A percentile compares a stretch with the other conserved stretches of the same genome.
Evolutionary conservation across 306 rosid species (phyloP).

Genomic region (Casuarina glauca): DNA sequence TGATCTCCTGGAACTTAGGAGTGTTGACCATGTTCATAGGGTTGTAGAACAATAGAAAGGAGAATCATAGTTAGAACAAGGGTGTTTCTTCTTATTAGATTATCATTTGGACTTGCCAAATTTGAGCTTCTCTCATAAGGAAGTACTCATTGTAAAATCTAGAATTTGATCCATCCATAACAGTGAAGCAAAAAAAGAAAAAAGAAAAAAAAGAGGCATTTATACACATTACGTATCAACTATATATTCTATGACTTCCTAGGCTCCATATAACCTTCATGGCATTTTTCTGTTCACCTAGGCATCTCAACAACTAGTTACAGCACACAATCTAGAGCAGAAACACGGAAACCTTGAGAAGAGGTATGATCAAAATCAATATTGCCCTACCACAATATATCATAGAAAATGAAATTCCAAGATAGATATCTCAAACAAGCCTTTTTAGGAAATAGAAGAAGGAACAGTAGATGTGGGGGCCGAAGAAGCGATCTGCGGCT

Average conservation of each 20-base stretch:
- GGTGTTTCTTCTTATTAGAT: too few species aligned
- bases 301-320: background rate
- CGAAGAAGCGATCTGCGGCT: constrained; percentile 15
- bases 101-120: too few species aligned
- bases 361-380: background rate
- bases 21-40: too few species aligned
- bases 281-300: background rate
- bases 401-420: background rate
- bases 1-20: too few species aligned
- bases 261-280: background rate
- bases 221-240: background rate
- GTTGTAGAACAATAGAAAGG: too few species aligned
- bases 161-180: too few species aligned
- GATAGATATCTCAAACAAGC: background rate
- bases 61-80: too few species aligned
- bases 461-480: constrained; percentile 22
- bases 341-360: background rate
- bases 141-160: too few species aligned
- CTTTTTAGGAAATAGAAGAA: background rate
- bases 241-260: background rate
- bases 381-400: too few species aligned
- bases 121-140: too few species aligned
- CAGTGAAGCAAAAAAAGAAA: too few species aligned
- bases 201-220: too few species aligned
- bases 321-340: background rate